Conservation (phyloP, 176 grass and related monocot species). For the Paspalum vaginatum region DNA sequence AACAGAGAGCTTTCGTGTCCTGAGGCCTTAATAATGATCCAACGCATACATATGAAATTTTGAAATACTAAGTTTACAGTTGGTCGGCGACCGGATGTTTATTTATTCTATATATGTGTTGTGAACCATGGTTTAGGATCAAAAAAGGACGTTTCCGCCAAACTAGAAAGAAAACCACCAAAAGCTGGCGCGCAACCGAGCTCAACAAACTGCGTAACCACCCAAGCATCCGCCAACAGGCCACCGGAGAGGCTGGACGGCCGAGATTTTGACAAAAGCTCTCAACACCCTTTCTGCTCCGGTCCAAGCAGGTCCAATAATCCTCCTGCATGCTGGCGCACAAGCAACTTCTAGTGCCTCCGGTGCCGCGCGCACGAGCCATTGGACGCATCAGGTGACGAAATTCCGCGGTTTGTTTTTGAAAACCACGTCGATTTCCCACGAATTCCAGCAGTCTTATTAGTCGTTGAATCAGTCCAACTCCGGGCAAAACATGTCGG, state of each 20-base stretch:
- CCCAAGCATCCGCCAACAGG: not conserved
- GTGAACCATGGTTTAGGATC: not conserved
- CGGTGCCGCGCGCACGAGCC: too few species aligned
- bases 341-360: not conserved
- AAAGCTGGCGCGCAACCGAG: not conserved
- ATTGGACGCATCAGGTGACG: too few species aligned
- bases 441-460: not conserved
- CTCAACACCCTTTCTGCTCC: not conserved
- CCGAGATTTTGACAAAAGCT: not conserved
- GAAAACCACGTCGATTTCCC: not conserved
- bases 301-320: not conserved
- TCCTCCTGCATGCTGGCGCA: not conserved
- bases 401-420: not conserved
- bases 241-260: not conserved
- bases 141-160: not conserved
- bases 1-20: too few species aligned
- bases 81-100: not conserved
- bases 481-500: not conserved
- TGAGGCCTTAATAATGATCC: too few species aligned
- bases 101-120: not conserved
- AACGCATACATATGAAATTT: too few species aligned
- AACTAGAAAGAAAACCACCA: not conserved
- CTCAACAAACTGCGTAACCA: not conserved
- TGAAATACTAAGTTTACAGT: too few species aligned
- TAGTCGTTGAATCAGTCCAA: not conserved